phyloP scores from a whole-genome alignment of 768 basidiomycete genomes.

The Leccinum subgranulosum region DNA sequence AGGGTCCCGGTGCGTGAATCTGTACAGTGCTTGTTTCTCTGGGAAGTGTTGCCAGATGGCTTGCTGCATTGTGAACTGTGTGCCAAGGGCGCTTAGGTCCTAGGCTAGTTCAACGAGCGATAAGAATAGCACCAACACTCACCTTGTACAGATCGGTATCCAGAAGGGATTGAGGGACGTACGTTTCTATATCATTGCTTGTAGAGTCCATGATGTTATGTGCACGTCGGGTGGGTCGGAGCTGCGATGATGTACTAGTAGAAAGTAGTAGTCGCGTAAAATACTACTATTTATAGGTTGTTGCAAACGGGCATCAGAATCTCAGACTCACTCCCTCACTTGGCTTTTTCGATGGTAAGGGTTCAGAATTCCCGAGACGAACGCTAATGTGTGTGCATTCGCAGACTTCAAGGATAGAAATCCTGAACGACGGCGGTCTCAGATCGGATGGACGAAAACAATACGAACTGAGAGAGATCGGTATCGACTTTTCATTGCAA shows the following conservation, averaged over 20 bases:
- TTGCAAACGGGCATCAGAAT: neutral
- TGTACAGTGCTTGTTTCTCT: constrained; percentile 64
- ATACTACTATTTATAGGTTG: no score
- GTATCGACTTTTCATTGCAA: constrained; percentile 72
- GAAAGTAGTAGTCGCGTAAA: no score
- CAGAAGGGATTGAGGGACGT: constrained; percentile 54
- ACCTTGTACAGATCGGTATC: constrained; percentile 98
- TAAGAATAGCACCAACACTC: neutral
- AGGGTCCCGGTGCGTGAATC: constrained; percentile 76
- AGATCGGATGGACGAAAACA: constrained; percentile 93
- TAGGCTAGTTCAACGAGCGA: neutral
- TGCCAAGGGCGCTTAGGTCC: neutral
- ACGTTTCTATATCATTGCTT: constrained; percentile 6
- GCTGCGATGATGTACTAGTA: neutral
- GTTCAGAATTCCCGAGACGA: neutral
- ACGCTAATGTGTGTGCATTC: neutral
- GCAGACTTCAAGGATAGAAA: constrained; percentile 59
- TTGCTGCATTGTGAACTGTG: constrained; percentile 93
- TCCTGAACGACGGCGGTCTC: constrained; percentile 80
- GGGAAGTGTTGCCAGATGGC: constrained; percentile 79
- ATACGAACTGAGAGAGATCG: constrained; percentile 81
- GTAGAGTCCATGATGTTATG: constrained; percentile 1
- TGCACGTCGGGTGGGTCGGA: neutral
- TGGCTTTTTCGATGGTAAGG: constrained; percentile 1
- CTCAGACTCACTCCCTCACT: neutral